phyloP scores from a whole-genome alignment of 352 stramenopile genomes.

The Phytophthora hybrid region DNA sequence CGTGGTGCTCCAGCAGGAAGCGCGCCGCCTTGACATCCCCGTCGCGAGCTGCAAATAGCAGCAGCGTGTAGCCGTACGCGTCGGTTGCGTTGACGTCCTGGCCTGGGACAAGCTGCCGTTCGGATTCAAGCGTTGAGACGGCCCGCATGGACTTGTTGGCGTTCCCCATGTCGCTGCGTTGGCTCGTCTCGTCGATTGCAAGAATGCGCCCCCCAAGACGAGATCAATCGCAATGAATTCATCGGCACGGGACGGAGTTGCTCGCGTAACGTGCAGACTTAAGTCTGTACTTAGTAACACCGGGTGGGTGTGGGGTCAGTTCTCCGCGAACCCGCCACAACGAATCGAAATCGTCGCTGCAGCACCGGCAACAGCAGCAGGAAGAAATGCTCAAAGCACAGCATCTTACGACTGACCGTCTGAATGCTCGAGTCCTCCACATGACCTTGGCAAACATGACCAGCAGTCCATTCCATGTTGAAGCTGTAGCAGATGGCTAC shows the following conservation, averaged over 20 bases:
- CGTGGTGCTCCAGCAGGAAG: slow-evolving; percentile 30
- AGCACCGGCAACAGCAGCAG: not conserved
- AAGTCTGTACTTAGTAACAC: slow-evolving; percentile 4
- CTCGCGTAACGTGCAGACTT: slow-evolving; percentile 3
- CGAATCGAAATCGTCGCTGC: not conserved
- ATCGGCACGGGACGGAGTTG: not conserved
- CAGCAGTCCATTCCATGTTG: slow-evolving; percentile 5
- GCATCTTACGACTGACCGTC: not conserved
- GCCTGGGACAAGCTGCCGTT: slow-evolving; percentile 6
- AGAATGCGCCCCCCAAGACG: slow-evolving; percentile 6
- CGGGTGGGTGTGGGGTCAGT: slow-evolving; percentile 12
- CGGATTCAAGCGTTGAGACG: not conserved
- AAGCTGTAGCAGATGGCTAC: slow-evolving; percentile 19
- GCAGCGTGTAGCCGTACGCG: slow-evolving; percentile 22
- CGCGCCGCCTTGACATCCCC: slow-evolving; percentile 22
- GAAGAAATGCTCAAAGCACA: too few species aligned
- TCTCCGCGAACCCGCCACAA: not conserved
- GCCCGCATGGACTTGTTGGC: slow-evolving; percentile 5
- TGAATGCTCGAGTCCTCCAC: too few species aligned
- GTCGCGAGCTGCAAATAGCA: slow-evolving; percentile 33
- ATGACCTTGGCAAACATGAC: not conserved
- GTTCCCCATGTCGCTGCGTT: slow-evolving; percentile 21
- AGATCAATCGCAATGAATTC: not conserved
- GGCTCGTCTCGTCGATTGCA: slow-evolving; percentile 6
- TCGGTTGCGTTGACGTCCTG: slow-evolving; percentile 20